Base-by-base conservation (phyloP, 352 stramenopile genomes). In the Lagenidium giganteum region DNA sequence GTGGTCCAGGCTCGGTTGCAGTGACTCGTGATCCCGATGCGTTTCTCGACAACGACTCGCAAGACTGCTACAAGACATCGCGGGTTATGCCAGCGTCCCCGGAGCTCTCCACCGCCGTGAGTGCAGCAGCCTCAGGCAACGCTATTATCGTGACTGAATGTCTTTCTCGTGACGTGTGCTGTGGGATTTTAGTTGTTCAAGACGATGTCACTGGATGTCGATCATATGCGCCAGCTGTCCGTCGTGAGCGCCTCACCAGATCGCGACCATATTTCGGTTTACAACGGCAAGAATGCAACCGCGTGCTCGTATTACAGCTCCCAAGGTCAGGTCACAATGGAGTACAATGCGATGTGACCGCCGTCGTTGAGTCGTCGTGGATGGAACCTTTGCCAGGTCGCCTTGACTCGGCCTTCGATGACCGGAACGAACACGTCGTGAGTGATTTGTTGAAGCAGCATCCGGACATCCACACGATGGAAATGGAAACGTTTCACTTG, bases 401-500 rank as follows among this genome's bases (percentile, higher is more conserved):
- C 24, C 33, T 74, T 17, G 56, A 74, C 36, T 48, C 41, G 8
- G 57, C 43, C 21, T 88, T 88, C 49, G 70, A 82, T 41, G 76
- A 88, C 49, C 65, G 67, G 39, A 87, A 87, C 50, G 61, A 79
- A 24, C 35, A 59, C 32, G 41, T 87, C 21, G 33, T 83, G 13
- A 52, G 54, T 16, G 29, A 49, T 18, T 46, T 89, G 27, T 26
- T 58, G 13, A 43, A 42, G 22, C 44, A 46, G 4, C 45, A 69
- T 35, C 57, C 67, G 8, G 53, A 51, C 11, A 46, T 76, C 13
- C 35, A 64, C 47, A 79, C 55, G 8, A 55, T 85, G 46, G 73
- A 89, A 51, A 89, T 89, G 77, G 77, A 87, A 51, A 74, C 66
- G 1, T 89, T 86, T 50, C 69, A 84, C 35, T 52, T 89, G 66